Conservation (phyloP, 2,329 filamentous ascomycete species). For the Akanthomyces muscarius region DNA sequence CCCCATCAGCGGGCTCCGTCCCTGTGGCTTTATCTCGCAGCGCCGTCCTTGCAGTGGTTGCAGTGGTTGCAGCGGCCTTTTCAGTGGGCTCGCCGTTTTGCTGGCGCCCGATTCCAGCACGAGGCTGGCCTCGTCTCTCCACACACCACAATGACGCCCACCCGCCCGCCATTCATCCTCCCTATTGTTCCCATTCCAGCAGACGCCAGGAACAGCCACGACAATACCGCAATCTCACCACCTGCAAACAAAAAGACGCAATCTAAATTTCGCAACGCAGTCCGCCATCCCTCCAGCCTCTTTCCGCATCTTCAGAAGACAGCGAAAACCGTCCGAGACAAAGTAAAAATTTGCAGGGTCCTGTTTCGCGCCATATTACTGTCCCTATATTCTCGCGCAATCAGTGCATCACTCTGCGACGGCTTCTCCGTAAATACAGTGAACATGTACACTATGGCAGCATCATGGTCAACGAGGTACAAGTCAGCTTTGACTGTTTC, state of each 20-base stretch:
- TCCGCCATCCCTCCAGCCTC: neutral
- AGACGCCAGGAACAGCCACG: no score
- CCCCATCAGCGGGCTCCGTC: neutral
- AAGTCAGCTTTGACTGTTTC: neutral
- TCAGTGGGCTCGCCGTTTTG: neutral
- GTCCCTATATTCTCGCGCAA: neutral
- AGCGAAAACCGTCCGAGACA: neutral
- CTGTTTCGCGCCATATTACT: neutral
- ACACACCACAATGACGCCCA: neutral
- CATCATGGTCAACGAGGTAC: neutral
- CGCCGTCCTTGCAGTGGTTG: neutral
- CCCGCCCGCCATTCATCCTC: neutral
- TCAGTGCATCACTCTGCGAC: constrained; percentile 4
- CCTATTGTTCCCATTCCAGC: neutral
- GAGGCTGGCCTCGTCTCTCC: neutral
- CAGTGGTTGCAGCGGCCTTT: neutral
- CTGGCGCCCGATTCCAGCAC: constrained; percentile 12
- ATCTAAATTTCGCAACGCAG: neutral
- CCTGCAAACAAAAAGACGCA: neutral
- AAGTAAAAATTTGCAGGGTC: neutral
- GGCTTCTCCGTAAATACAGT: neutral
- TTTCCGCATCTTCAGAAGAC: neutral
- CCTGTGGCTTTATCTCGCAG: neutral
- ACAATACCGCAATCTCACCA: neutral
- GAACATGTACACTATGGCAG: neutral